phyloP scores from a whole-genome alignment of 192 early-diverging fungal species.

The Mortierella hygrophila region DNA sequence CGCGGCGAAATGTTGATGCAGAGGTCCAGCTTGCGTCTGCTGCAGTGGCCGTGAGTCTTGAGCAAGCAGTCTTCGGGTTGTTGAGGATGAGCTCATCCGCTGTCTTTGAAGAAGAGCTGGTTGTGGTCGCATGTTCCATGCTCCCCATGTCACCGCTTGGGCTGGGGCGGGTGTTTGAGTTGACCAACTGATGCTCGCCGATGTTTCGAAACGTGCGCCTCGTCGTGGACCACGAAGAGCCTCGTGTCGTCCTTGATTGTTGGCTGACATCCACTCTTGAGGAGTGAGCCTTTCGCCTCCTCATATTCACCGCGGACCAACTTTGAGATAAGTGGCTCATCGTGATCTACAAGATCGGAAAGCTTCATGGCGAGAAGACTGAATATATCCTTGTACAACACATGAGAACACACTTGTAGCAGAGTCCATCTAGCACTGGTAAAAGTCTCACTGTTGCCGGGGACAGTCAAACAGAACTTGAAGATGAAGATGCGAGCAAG shows the following conservation, averaged over 20 bases:
- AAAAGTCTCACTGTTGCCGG: conserved; percentile 9
- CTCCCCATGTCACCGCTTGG: no score
- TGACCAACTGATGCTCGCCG: no score
- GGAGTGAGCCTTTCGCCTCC: conserved; percentile 5
- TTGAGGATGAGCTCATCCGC: no score
- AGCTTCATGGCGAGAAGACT: background rate
- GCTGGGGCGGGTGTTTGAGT: no score
- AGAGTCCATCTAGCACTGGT: conserved; percentile 5
- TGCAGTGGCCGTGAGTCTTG: no score
- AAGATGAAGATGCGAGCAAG: conserved; percentile 26
- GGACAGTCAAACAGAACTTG: conserved; percentile 22
- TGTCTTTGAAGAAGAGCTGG: no score
- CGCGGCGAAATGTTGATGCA: no score
- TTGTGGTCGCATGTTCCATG: no score
- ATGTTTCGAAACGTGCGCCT: no score
- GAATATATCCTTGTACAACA: conserved; percentile 18
- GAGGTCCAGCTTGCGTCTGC: no score
- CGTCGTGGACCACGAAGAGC: conserved; percentile 19
- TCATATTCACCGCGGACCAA: conserved; percentile 4
- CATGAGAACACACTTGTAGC: conserved; percentile 26
- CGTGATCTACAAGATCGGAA: conserved; percentile 12
- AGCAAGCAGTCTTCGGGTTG: no score
- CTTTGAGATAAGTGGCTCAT: background rate
- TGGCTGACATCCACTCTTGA: conserved; percentile 9
- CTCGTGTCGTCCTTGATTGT: conserved; percentile 9